Base-by-base conservation (phyloP, 1,284 basidiomycete species). In the Coniferiporia sulphurascens region DNA sequence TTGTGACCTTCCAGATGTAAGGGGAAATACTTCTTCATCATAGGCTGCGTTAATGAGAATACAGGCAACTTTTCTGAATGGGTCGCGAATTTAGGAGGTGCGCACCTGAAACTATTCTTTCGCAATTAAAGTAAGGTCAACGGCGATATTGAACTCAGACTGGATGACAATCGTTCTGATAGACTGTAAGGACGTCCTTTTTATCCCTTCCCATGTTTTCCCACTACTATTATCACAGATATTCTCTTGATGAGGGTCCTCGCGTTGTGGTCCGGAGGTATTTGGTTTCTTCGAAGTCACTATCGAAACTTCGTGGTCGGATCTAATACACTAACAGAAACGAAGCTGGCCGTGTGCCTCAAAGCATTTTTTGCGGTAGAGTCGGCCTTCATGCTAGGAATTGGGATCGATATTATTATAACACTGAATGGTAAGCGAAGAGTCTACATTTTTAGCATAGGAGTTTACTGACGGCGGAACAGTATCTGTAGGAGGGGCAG, bases 181-280 rank as follows among this genome's bases (percentile, higher is more conserved):
- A 19, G 55, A 57, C 35, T 57, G 55, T 51, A 41, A 19, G 44
- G 12, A n/a, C 3, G 13, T 46, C 3, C 12, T n/a, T n/a, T 46
- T 1, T 46, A n/a, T 46, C 8, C 19, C 44, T n/a, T 46, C n/a
- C 3, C 15, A 21, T 3, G 3, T 46, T 9, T 2, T 27, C 22
- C 21, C 1, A 12, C 43, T 36, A 12, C 15, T 4, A n/a, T 9
- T 19, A 34, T 36, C 27, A 57, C 27, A 27, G 55, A 57, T 44
- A 57, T 57, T 13, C 55, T 57, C 17, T 46, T 41, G 15, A 50
- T 49, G 34, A 57, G 55, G 27, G 48, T 51, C 48, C 32, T 48
- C n/a, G 55, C 55, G 6, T 27, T 57, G 3, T 57, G 48, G 17
- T 43, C 48, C 12, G 22, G 17, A 32, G 21, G 55, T 48, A 38